Conservation (phyloP, 2,329 filamentous ascomycete genomes). For the Leptographium galeiforme region DNA sequence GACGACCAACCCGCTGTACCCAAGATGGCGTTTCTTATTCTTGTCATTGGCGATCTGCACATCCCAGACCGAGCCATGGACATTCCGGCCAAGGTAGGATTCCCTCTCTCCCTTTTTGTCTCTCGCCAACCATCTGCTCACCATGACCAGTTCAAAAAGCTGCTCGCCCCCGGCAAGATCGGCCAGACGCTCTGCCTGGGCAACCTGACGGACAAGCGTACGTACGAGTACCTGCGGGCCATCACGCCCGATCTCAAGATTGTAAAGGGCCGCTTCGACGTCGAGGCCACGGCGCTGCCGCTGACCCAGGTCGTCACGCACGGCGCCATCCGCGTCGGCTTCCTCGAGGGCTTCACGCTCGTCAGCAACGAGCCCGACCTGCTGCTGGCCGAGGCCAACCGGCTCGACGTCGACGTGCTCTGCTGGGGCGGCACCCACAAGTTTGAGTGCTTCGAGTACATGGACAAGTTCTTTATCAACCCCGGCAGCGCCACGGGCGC, state of each 20-base stretch:
- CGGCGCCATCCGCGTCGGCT: constrained; percentile 51
- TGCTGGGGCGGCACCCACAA: constrained; percentile 57
- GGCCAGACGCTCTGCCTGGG: constrained; percentile 69
- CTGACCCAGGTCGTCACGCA: constrained; percentile 54
- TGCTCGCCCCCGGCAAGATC: constrained; percentile 72
- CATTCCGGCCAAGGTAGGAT: constrained; percentile 68
- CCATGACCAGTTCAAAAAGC: constrained; percentile 60
- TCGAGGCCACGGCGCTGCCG: constrained; percentile 51
- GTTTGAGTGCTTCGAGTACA: constrained; percentile 60
- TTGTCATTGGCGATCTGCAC: constrained; percentile 86
- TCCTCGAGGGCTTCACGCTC: constrained; percentile 55
- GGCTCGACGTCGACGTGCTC: constrained; percentile 54
- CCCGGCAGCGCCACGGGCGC: constrained; percentile 54
- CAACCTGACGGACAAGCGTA: constrained; percentile 67
- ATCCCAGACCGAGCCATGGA: constrained; percentile 87
- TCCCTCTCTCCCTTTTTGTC: neutral
- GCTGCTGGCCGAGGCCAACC: constrained; percentile 53
- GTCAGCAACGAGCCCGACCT: constrained; percentile 55
- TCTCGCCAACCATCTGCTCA: constrained; percentile 1
- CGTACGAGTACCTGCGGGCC: constrained; percentile 67
- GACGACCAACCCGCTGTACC: neutral
- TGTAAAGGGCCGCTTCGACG: constrained; percentile 53
- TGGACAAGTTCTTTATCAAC: constrained; percentile 63
- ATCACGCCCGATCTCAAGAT: constrained; percentile 61
- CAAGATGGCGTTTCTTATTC: constrained; percentile 69